These are phyloP conservation scores for Mycosphaerella sp. DNA, from an alignment of 2,329 filamentous ascomycete species.

Conservation along the genomic window DNA sequence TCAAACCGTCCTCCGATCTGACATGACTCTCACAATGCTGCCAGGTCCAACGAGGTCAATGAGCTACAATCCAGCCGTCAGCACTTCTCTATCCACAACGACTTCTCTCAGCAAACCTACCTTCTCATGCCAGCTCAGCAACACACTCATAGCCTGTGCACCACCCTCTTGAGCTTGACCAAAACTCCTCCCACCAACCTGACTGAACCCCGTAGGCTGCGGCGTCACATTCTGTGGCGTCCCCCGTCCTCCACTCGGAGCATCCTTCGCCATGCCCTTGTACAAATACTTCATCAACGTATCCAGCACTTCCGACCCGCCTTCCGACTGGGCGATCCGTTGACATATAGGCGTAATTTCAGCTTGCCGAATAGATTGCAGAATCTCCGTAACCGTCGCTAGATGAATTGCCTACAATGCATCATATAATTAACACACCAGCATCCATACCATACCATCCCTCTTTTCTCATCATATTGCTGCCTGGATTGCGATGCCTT, in stretches of 20 bases:
- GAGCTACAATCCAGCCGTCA: constrained; percentile 43
- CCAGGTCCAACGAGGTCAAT: constrained; percentile 89
- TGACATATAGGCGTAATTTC: constrained; percentile 89
- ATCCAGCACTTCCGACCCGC: constrained; percentile 79
- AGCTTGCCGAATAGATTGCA: constrained; percentile 91
- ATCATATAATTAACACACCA: no score
- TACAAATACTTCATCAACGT: constrained; percentile 98
- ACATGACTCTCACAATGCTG: constrained; percentile 88
- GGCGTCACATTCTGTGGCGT: constrained; percentile 51
- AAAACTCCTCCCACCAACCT: constrained; percentile 50
- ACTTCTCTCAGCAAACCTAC: constrained; percentile 29
- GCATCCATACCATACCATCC: background rate
- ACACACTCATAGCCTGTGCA: constrained; percentile 87
- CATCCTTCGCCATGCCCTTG: constrained; percentile 67
- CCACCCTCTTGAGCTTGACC: constrained; percentile 58
- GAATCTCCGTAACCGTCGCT: constrained; percentile 81
- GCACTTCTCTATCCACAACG: background rate
- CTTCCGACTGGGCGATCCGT: constrained; percentile 69
- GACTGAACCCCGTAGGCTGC: constrained; percentile 82
- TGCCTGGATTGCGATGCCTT: constrained; percentile 23
- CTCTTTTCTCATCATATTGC: background rate
- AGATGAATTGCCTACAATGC: constrained; percentile 64
- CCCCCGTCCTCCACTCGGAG: constrained; percentile 24
- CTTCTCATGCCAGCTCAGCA: constrained; percentile 98
- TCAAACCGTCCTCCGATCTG: constrained; percentile 86